A percentile compares a stretch with the other conserved stretches of the same genome.
Evolutionary conservation across 2,329 filamentous ascomycete species (phyloP).

Genomic region (Karstenula rhodostoma): DNA sequence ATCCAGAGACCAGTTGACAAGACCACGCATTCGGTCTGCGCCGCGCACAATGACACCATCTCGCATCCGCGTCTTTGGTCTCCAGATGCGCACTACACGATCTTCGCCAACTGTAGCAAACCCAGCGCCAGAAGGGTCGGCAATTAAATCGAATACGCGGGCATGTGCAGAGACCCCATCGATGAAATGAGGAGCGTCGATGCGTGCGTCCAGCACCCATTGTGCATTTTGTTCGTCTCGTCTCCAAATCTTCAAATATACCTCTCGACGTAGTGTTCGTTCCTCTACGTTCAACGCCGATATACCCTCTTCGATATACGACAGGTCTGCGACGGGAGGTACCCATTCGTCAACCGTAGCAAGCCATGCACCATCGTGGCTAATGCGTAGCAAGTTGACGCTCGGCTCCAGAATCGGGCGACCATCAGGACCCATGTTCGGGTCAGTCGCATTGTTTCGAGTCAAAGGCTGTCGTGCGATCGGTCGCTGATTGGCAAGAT

Average conservation of each 20-base stretch:
- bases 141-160: slow-evolving; percentile 74
- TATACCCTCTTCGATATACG: slow-evolving; percentile 59
- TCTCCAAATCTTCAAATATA: slow-evolving; percentile 91
- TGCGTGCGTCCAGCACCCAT: slow-evolving; percentile 81
- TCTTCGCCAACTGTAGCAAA: slow-evolving; percentile 91
- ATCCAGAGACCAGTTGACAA: slow-evolving; percentile 79
- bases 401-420: slow-evolving; percentile 78
- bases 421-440: slow-evolving; percentile 77
- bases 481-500: slow-evolving; percentile 79
- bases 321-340: slow-evolving; percentile 74
- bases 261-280: slow-evolving; percentile 67
- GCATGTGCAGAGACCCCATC: slow-evolving; percentile 59
- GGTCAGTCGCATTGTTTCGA: slow-evolving; percentile 83
- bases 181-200: slow-evolving; percentile 78
- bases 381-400: slow-evolving; percentile 77
- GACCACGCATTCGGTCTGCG: slow-evolving; percentile 57
- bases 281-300: slow-evolving; percentile 54
- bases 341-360: slow-evolving; percentile 92
- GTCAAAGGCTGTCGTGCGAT: slow-evolving; percentile 88
- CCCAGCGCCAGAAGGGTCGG: slow-evolving; percentile 71
- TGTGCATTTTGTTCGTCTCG: slow-evolving; percentile 62
- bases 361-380: slow-evolving; percentile 84
- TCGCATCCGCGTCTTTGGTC: slow-evolving; percentile 72
- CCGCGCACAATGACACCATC: slow-evolving; percentile 72
- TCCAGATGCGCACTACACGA: slow-evolving; percentile 80